These are phyloP conservation scores for Otatea glauca DNA, from an alignment of 176 grass and related monocot species.

Conservation along the genomic window DNA sequence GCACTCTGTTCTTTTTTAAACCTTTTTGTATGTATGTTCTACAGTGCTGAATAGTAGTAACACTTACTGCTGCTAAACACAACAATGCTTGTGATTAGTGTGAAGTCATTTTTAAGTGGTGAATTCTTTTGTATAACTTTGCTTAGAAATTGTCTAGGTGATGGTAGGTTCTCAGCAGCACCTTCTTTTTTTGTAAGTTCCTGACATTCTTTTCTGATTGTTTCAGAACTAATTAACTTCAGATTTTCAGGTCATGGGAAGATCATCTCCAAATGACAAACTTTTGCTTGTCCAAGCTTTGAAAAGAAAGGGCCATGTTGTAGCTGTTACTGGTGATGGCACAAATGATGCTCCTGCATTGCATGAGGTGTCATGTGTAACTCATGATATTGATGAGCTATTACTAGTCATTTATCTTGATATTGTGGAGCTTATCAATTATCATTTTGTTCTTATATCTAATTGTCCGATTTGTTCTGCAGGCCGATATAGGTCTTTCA, in stretches of 20 bases:
- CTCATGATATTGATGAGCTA: slow-evolving; percentile 23
- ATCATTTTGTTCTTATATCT: slow-evolving; percentile 35
- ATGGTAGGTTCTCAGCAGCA: background rate
- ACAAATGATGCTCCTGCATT: slow-evolving; percentile 97
- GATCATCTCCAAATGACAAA: slow-evolving; percentile 97
- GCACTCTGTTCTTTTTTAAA: background rate
- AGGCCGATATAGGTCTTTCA: slow-evolving; percentile 98
- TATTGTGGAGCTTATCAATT: background rate
- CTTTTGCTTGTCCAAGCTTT: slow-evolving; percentile 94
- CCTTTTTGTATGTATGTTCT: slow-evolving; percentile 11
- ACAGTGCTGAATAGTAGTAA: slow-evolving; percentile 11
- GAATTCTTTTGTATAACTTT: slow-evolving; percentile 29
- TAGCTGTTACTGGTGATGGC: slow-evolving; percentile 97
- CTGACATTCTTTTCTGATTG: slow-evolving; percentile 9
- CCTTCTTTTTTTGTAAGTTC: background rate
- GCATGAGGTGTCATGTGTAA: slow-evolving; percentile 69
- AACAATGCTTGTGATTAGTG: slow-evolving; percentile 12
- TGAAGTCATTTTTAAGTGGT: slow-evolving; percentile 12
- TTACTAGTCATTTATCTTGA: slow-evolving; percentile 38
- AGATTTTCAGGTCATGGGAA: slow-evolving; percentile 84
- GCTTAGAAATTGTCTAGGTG: background rate
- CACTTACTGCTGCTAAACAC: background rate
- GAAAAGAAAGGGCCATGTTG: slow-evolving; percentile 86
- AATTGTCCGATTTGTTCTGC: slow-evolving; percentile 40
- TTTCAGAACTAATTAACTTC: slow-evolving; percentile 46